Conservation (phyloP, 1,284 basidiomycete species). For the Ceratobasidium sp. region DNA sequence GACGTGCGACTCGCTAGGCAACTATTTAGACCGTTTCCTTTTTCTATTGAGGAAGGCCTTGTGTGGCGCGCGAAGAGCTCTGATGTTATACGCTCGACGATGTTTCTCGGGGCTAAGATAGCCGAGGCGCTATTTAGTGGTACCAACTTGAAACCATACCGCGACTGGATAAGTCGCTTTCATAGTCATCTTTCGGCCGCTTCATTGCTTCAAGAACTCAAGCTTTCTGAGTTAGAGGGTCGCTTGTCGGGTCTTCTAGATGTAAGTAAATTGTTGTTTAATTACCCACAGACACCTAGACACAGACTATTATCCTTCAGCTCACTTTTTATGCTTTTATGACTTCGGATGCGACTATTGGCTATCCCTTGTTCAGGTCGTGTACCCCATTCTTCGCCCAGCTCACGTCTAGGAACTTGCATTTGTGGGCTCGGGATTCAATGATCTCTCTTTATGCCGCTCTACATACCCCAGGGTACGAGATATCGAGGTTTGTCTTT, state of each 20-base stretch:
- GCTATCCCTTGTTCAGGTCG: slow-evolving; percentile 8
- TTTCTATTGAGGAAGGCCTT: slow-evolving; percentile 7
- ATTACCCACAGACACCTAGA: not conserved
- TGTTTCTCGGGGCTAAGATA: slow-evolving; percentile 31
- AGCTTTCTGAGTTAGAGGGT: not conserved
- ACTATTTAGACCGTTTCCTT: not conserved
- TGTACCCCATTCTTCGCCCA: not conserved
- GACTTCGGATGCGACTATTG: not conserved
- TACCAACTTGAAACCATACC: slow-evolving; percentile 5
- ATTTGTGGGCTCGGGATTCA: slow-evolving; percentile 1
- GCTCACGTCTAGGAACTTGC: not conserved
- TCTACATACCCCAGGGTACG: not conserved
- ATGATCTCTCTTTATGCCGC: not conserved
- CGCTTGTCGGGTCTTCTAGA: slow-evolving; percentile 10
- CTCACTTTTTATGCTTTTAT: slow-evolving; percentile 14
- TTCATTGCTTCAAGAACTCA: not conserved
- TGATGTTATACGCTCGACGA: slow-evolving; percentile 1
- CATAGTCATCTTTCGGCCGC: not conserved
- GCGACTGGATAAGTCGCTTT: slow-evolving; percentile 1
- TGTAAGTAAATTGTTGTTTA: not conserved
- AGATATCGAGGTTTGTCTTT: not conserved
- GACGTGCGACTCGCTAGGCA: not conserved
- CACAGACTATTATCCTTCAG: not conserved
- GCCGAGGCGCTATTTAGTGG: not conserved
- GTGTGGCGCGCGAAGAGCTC: not conserved